Evolutionary conservation across 169 alveolate species (phyloP).

Genomic region (Plasmodium gonderi): DNA sequence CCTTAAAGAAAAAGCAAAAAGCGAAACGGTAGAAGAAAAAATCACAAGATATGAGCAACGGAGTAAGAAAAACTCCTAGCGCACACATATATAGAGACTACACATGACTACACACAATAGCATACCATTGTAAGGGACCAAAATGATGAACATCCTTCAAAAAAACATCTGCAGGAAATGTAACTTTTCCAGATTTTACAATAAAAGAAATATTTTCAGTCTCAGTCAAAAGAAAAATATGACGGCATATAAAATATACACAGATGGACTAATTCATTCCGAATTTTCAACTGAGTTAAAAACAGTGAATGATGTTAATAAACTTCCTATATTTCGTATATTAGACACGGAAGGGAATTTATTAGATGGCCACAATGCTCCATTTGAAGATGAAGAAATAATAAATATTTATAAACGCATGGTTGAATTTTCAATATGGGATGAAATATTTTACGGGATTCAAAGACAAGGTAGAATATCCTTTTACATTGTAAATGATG

Average conservation of each 20-base stretch:
- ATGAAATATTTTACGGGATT: slow-evolving; percentile 86
- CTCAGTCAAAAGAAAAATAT: slow-evolving; percentile 15
- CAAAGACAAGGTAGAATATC: slow-evolving; percentile 93
- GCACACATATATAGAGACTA: no score
- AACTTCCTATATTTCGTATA: slow-evolving; percentile 82
- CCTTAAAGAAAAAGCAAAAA: neutral
- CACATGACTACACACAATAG: neutral
- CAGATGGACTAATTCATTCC: slow-evolving; percentile 79
- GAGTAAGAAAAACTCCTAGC: neutral
- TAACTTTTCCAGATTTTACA: neutral
- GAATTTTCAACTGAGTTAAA: slow-evolving; percentile 84
- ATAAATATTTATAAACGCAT: slow-evolving; percentile 79
- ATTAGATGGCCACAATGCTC: slow-evolving; percentile 77
- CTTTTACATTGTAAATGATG: slow-evolving; percentile 95
- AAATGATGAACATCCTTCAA: slow-evolving; percentile 38
- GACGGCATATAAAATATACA: slow-evolving; percentile 53
- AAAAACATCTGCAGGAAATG: neutral
- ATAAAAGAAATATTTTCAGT: slow-evolving; percentile 2
- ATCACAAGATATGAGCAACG: no score
- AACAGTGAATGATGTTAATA: slow-evolving; percentile 79
- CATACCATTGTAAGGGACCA: neutral
- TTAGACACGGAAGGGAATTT: slow-evolving; percentile 84
- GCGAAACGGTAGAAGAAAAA: no score
- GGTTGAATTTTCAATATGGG: slow-evolving; percentile 86
- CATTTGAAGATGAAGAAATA: slow-evolving; percentile 80